These are phyloP conservation scores for Neonectria sp. DNA, from an alignment of 2,329 filamentous ascomycete species.

Conservation along the genomic window DNA sequence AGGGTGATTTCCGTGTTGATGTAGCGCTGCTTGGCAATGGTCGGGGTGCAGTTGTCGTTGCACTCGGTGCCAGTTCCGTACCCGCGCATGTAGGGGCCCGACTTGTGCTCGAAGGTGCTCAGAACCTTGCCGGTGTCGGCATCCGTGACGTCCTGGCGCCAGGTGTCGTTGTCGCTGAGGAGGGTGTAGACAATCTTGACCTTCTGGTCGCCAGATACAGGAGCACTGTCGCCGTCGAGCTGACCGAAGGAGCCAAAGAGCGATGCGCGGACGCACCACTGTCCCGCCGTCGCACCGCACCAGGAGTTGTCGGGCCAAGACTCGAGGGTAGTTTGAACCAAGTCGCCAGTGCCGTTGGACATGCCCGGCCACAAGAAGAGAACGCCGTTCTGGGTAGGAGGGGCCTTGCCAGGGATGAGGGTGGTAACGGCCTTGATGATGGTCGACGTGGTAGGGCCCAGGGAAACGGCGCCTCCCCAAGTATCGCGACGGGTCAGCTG, in stretches of 20 bases:
- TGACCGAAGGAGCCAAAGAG: constrained; percentile 40
- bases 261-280: constrained; percentile 41
- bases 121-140: constrained; percentile 35
- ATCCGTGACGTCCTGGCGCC: constrained; percentile 38
- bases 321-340: constrained; percentile 40
- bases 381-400: constrained; percentile 33
- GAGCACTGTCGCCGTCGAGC: constrained; percentile 31
- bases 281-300: constrained; percentile 36
- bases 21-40: constrained; percentile 36
- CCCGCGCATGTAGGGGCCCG: constrained; percentile 38
- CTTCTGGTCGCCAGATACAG: constrained; percentile 37
- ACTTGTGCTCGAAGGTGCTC: constrained; percentile 37
- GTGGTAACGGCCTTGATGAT: constrained; percentile 43
- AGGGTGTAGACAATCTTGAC: constrained; percentile 40
- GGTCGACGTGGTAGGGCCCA: constrained; percentile 40
- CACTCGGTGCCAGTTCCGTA: constrained; percentile 43
- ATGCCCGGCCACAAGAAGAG: constrained; percentile 41
- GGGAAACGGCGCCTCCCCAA: constrained; percentile 41
- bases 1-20: constrained; percentile 40
- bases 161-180: constrained; percentile 39
- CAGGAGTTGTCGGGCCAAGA: constrained; percentile 41
- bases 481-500: constrained; percentile 23
- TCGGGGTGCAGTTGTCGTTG: constrained; percentile 34
- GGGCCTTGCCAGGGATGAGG: constrained; percentile 34
- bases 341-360: constrained; percentile 41